Base-by-base conservation (phyloP, 2,329 filamentous ascomycete genomes). In the Lachnellula arida region DNA sequence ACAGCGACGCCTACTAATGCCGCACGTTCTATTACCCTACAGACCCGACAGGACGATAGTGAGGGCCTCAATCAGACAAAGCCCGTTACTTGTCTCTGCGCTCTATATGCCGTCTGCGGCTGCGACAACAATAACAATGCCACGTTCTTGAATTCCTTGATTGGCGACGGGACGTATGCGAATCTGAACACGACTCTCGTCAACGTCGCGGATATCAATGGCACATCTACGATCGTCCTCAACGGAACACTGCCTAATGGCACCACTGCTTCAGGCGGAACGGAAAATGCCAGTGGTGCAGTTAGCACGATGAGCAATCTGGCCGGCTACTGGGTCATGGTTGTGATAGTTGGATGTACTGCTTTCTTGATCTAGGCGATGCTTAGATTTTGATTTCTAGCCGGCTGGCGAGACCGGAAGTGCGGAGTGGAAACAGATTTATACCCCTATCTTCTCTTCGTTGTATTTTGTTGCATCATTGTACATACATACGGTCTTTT, bases 231-330 rank as follows among this genome's bases (percentile, higher is more conserved):
- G 1, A 79, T 94, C 39, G 75, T 89, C 32, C 74, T 93, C 68
- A 91, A 91, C 68, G 89, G 89, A n/a, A 88, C 86, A 0, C 74
- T 93, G 3, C 81, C 85, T 32, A 87, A 88, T 62, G 83, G 82
- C 49, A 88, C 85, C 0, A 85, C 82, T 0, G 76, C 78, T 0
- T 58, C 74, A 5, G 76, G 75, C 12, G 78, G 75, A 25, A 72
- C 69, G 14, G 75, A 76, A 1, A 69, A 72, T 48, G 69, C 76
- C 7, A 70, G 61, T 19, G 73, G 71, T n/a, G 73, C 58, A 1
- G 53, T 56, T 11, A 25, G 23, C 9, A 6, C 40, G 8, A 37
- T 47, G 8, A 47, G 54, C 0, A 50, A 43, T 3, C 9, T 63
- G 3, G 56, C 57, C 23, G 66, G 66, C 1, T 70, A 66, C 35